These are phyloP conservation scores for Thinopyrum obtusiflorum DNA, from an alignment of 202 grass and related monocot genomes.

Conservation along the genomic window DNA sequence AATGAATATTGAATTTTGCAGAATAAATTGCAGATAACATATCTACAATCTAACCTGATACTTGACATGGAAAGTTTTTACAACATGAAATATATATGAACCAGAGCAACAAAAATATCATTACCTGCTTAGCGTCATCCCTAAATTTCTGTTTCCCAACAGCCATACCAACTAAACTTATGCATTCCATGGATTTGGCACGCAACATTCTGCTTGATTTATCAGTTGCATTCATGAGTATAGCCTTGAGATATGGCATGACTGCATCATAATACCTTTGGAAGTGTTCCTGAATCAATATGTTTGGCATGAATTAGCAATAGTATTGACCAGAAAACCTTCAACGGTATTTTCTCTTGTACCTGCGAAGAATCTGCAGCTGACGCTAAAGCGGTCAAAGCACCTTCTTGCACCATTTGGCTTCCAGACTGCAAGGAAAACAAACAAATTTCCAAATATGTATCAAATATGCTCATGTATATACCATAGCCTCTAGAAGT, in stretches of 20 bases:
- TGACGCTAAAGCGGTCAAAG: constrained; percentile 86
- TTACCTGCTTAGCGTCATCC: constrained; percentile 75
- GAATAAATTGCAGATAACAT: constrained; percentile 19
- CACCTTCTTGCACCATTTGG: constrained; percentile 94
- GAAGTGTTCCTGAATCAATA: constrained; percentile 66
- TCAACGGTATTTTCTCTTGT: constrained; percentile 21
- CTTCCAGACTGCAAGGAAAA: constrained; percentile 67
- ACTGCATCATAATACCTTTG: constrained; percentile 84
- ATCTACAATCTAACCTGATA: constrained; percentile 2
- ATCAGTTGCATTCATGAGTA: constrained; percentile 78
- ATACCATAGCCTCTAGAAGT: constrained; percentile 8
- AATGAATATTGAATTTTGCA: neutral
- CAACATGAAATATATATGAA: neutral
- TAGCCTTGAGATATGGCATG: constrained; percentile 84
- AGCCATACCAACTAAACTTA: constrained; percentile 85
- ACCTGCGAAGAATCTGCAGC: constrained; percentile 82
- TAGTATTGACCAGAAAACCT: constrained; percentile 8
- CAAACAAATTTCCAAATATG: constrained; percentile 25
- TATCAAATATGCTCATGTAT: constrained; percentile 14
- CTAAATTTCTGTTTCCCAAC: constrained; percentile 90
- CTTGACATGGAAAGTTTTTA: neutral
- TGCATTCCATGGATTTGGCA: constrained; percentile 92
- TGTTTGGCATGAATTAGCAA: constrained; percentile 33
- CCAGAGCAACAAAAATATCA: constrained; percentile 9
- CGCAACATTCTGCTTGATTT: constrained; percentile 83